These are phyloP conservation scores for Amylocarpus encephaloides DNA, from an alignment of 2,329 filamentous ascomycete species.

Conservation along the genomic window DNA sequence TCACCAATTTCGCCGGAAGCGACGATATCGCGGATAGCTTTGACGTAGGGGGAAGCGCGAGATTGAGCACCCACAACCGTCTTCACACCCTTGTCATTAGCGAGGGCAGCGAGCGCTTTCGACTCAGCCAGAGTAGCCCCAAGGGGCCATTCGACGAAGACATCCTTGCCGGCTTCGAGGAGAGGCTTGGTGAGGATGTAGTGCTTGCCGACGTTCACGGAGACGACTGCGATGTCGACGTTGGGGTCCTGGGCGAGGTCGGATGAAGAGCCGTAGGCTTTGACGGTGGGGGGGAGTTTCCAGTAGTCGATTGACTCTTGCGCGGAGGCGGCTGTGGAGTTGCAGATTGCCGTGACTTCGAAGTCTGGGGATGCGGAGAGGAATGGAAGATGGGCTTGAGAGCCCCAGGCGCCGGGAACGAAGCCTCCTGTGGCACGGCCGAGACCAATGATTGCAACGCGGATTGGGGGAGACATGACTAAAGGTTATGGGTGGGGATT, in stretches of 20 bases:
- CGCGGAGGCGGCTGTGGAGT: conserved; percentile 39
- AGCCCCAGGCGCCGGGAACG: conserved; percentile 41
- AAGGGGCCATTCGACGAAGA: conserved; percentile 46
- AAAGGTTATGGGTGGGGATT: background rate
- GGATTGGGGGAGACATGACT: conserved; percentile 9
- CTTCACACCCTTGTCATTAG: conserved; percentile 34
- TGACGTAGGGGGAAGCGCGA: conserved; percentile 34
- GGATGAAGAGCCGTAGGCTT: conserved; percentile 37
- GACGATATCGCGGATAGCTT: conserved; percentile 39
- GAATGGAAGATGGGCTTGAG: conserved; percentile 46
- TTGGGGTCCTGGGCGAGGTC: conserved; percentile 40
- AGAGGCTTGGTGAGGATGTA: conserved; percentile 37
- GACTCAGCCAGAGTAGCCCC: conserved; percentile 36
- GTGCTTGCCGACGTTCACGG: conserved; percentile 39
- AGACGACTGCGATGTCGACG: conserved; percentile 42
- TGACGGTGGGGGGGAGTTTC: conserved; percentile 33
- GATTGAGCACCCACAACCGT: conserved; percentile 45
- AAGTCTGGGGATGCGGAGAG: conserved; percentile 30
- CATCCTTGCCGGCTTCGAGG: conserved; percentile 40
- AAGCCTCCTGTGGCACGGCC: background rate
- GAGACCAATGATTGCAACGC: conserved; percentile 19
- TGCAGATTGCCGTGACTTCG: conserved; percentile 41
- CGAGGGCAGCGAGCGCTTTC: conserved; percentile 37
- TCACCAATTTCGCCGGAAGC: conserved; percentile 38
- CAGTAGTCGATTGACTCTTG: conserved; percentile 36